These are phyloP conservation scores for Rhodotorula diobovata DNA, from an alignment of 768 basidiomycete genomes.

Conservation along the genomic window DNA sequence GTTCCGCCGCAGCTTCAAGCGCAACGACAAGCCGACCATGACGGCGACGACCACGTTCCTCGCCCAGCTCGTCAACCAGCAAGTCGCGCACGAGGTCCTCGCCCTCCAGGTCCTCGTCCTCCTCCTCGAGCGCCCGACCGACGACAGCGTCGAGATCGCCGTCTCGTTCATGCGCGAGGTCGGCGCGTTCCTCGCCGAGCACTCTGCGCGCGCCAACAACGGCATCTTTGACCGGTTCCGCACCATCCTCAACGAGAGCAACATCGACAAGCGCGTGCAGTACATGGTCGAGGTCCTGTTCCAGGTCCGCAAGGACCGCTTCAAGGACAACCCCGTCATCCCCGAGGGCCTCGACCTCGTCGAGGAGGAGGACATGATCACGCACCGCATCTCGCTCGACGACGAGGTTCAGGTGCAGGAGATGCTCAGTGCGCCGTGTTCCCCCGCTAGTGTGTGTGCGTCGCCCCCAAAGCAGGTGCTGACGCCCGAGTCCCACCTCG, in stretches of 20 bases:
- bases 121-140: conserved; percentile 90
- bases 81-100: conserved; percentile 86
- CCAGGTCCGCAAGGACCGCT: conserved; percentile 98
- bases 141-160: conserved; percentile 97
- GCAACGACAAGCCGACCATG: conserved; percentile 97
- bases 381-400: conserved; percentile 84
- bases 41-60: conserved; percentile 86
- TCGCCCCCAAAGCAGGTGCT: not conserved
- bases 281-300: conserved; percentile 99
- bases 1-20: conserved; percentile 87
- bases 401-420: conserved; percentile 93
- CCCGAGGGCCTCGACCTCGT: conserved; percentile 93
- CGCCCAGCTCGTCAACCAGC: conserved; percentile 83
- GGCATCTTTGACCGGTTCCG: conserved; percentile 94
- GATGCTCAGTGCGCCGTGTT: conserved; percentile 63
- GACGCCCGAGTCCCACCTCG: conserved; percentile 15
- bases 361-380: conserved; percentile 96
- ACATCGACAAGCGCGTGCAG: conserved; percentile 91
- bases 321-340: conserved; percentile 94
- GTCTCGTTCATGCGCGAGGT: conserved; percentile 97
- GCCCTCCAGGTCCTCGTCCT: conserved; percentile 91
- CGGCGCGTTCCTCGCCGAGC: conserved; percentile 87
- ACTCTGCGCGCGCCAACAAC: conserved; percentile 90
- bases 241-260: conserved; percentile 88
- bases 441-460: no score